phyloP scores from a whole-genome alignment of 2,329 filamentous ascomycete species.

The Dactylella cylindrospora region DNA sequence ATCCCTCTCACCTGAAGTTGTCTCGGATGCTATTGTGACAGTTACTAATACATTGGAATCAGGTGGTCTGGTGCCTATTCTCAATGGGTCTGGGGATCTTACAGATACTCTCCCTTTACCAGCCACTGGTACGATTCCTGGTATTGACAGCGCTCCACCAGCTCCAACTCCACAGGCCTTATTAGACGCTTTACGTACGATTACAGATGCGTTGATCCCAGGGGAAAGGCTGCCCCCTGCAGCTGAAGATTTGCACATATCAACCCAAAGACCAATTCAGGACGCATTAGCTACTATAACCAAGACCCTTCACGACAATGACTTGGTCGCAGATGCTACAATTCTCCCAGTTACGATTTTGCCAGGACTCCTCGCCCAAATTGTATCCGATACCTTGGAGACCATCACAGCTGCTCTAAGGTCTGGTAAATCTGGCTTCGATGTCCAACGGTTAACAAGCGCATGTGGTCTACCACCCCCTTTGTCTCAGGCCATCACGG shows the following conservation, averaged over 20 bases:
- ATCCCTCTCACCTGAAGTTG: conserved; percentile 1
- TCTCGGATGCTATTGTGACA: conserved; percentile 26
- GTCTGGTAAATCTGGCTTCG: not conserved
- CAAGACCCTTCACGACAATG: conserved; percentile 23
- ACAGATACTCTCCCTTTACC: conserved; percentile 7
- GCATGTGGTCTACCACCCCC: conserved; percentile 19
- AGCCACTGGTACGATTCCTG: not conserved
- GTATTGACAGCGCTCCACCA: not conserved
- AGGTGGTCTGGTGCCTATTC: conserved; percentile 12
- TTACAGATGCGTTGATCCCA: conserved; percentile 22
- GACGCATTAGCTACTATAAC: conserved; percentile 16
- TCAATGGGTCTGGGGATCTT: not conserved
- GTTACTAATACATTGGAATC: conserved; percentile 32
- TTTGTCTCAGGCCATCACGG: conserved; percentile 13
- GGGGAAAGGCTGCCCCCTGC: conserved; percentile 11
- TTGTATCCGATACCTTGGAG: conserved; percentile 21
- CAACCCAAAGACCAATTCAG: conserved; percentile 7
- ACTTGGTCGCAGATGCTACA: conserved; percentile 29
- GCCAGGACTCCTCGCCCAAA: conserved; percentile 13
- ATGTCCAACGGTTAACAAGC: conserved; percentile 4
- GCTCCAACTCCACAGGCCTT: conserved; percentile 11
- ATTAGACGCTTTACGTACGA: conserved; percentile 11
- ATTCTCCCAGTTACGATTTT: conserved; percentile 17
- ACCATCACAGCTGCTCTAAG: conserved; percentile 17
- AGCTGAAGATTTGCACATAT: conserved; percentile 2